A percentile compares a stretch with the other conserved stretches of the same genome.
These are phyloP conservation scores for Scutellaria barbata DNA, from an alignment of 257 asterid species.

Conservation along the genomic window DNA sequence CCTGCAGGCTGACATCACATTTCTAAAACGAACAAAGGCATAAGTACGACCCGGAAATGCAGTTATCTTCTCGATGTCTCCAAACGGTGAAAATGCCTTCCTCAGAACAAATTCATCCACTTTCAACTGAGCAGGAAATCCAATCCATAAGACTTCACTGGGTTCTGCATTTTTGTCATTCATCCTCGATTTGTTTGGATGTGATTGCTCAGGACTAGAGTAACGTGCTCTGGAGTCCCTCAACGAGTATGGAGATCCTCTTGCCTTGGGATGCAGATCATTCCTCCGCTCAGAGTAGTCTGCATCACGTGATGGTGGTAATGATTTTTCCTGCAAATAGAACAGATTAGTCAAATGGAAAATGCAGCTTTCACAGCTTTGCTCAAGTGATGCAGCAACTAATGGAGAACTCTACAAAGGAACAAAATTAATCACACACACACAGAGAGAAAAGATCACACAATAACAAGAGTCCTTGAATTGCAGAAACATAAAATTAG, in stretches of 20 bases:
- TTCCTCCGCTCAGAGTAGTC: constrained; percentile 61
- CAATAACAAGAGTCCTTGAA: background rate
- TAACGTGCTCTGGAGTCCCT: constrained; percentile 71
- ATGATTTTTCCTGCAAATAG: constrained; percentile 80
- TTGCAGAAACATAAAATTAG: background rate
- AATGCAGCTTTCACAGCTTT: background rate
- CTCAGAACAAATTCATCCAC: constrained; percentile 82
- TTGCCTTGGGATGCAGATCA: constrained; percentile 49
- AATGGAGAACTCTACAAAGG: background rate
- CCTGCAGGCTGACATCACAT: constrained; percentile 66
- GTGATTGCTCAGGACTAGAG: constrained; percentile 57
- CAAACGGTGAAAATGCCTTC: constrained; percentile 85
- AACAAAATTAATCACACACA: background rate
- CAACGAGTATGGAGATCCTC: constrained; percentile 59
- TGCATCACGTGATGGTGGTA: constrained; percentile 53
- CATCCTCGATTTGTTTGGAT: constrained; percentile 59
- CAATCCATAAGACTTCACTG: constrained; percentile 92
- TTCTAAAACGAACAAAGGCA: constrained; percentile 86
- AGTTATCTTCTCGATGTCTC: constrained; percentile 84
- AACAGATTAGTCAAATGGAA: no score
- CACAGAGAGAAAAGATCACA: background rate
- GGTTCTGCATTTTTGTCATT: constrained; percentile 70
- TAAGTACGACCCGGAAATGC: constrained; percentile 95
- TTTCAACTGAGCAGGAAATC: constrained; percentile 86
- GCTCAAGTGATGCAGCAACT: constrained; percentile 14